Conservation (phyloP, 2,329 filamentous ascomycete genomes). For the Dactylellina parvicollis region DNA sequence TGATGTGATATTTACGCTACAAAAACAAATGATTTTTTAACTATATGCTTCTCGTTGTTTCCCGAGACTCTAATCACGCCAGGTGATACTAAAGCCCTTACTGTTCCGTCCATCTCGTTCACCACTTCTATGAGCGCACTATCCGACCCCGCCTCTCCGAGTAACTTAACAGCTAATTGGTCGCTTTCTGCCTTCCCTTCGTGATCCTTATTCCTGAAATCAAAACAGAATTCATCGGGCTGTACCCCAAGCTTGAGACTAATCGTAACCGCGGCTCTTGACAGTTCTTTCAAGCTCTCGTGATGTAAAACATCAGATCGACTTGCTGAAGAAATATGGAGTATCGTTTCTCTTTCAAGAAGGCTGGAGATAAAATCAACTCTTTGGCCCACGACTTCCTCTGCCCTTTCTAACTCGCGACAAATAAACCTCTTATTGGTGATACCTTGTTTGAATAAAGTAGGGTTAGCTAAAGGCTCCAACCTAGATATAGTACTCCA, state of each 20-base stretch:
- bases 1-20: slow-evolving; percentile 5
- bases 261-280: neutral
- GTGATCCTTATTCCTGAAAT: slow-evolving; percentile 33
- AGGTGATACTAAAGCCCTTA: slow-evolving; percentile 41
- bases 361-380: slow-evolving; percentile 1
- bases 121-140: slow-evolving; percentile 10
- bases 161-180: slow-evolving; percentile 1
- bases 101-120: slow-evolving; percentile 29
- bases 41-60: neutral
- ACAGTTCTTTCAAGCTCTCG: slow-evolving; percentile 15
- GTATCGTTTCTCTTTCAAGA: slow-evolving; percentile 14
- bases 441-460: no score
- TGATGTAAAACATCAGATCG: neutral
- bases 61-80: slow-evolving; percentile 10
- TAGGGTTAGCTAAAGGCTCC: neutral
- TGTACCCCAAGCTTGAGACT: slow-evolving; percentile 20
- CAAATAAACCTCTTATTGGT: no score
- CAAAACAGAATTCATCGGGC: slow-evolving; percentile 27
- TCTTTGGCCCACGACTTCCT: neutral
- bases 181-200: neutral
- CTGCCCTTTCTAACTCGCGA: neutral
- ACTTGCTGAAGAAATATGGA: neutral
- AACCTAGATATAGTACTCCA: neutral
- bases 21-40: slow-evolving; percentile 17
- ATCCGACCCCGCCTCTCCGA: slow-evolving; percentile 12